These are phyloP conservation scores for Scytalidium lignicola DNA, from an alignment of 2,329 filamentous ascomycete genomes.

Conservation along the genomic window DNA sequence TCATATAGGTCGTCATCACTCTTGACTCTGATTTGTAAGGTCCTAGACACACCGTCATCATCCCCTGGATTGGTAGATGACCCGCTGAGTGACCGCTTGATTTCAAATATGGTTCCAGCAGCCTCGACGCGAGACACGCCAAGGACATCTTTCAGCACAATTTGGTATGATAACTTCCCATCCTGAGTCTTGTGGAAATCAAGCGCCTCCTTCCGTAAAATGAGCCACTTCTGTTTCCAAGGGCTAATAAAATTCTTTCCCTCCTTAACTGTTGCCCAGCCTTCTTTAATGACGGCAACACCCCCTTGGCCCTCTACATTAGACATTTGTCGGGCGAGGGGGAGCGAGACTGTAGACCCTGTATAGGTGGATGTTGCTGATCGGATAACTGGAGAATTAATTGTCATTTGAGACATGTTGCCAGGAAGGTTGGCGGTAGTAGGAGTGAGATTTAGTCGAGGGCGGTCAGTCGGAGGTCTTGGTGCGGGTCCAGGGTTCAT, in stretches of 20 bases:
- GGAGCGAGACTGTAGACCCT: slow-evolving; percentile 67
- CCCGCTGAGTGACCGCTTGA: slow-evolving; percentile 70
- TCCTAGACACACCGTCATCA: slow-evolving; percentile 69
- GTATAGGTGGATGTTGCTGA: slow-evolving; percentile 63
- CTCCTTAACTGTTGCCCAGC: slow-evolving; percentile 84
- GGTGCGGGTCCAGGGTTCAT: slow-evolving; percentile 97
- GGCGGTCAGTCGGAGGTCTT: slow-evolving; percentile 77
- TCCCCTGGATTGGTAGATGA: slow-evolving; percentile 67
- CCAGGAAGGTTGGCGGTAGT: slow-evolving; percentile 66
- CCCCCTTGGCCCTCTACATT: slow-evolving; percentile 60
- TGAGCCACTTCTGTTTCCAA: slow-evolving; percentile 89
- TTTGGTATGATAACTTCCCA: slow-evolving; percentile 79
- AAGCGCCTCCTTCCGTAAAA: slow-evolving; percentile 85
- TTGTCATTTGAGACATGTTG: slow-evolving; percentile 73
- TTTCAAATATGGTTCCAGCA: slow-evolving; percentile 88
- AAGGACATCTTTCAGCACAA: slow-evolving; percentile 81
- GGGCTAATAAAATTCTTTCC: slow-evolving; percentile 77
- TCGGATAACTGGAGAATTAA: slow-evolving; percentile 63
- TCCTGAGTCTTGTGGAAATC: slow-evolving; percentile 93
- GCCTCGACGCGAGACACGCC: slow-evolving; percentile 89
- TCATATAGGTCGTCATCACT: slow-evolving; percentile 95
- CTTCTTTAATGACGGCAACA: slow-evolving; percentile 72
- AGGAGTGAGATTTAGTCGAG: slow-evolving; percentile 74
- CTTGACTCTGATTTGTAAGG: slow-evolving; percentile 89
- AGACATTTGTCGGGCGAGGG: slow-evolving; percentile 55